Conservation (phyloP, 345 rosid species). For the Eucalyptus tenuipes region DNA sequence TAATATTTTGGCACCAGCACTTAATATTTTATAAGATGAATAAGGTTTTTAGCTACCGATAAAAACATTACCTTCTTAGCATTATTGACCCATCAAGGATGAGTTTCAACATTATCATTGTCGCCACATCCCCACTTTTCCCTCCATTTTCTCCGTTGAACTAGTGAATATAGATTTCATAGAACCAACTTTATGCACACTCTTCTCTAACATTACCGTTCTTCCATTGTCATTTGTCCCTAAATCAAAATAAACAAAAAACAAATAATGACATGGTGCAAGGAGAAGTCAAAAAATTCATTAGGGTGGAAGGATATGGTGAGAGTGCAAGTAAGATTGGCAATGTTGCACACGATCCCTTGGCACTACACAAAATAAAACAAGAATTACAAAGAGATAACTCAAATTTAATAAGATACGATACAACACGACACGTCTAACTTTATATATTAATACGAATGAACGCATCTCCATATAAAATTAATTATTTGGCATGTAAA, state of each 20-base stretch:
- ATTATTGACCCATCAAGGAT: background rate
- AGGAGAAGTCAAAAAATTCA: background rate
- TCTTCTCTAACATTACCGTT: background rate
- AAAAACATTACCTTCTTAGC: background rate
- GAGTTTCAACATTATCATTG: background rate
- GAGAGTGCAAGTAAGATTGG: background rate
- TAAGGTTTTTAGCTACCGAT: background rate
- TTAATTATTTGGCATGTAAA: background rate
- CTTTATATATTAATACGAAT: background rate
- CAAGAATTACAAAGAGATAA: rapidly evolving
- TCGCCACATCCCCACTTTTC: background rate
- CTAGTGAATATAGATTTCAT: background rate
- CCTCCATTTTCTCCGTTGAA: background rate
- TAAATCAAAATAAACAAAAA: background rate
- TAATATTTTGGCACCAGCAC: background rate
- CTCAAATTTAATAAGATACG: rapidly evolving
- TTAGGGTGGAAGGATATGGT: background rate
- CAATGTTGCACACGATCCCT: background rate
- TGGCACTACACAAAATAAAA: background rate
- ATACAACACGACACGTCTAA: background rate
- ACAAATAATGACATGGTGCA: background rate
- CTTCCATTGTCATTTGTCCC: background rate
- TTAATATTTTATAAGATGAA: background rate
- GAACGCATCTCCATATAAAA: rapidly evolving
- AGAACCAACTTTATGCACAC: background rate